Evolutionary conservation across 2,329 filamentous ascomycete genomes (phyloP).

Genomic region (Fusarium nematophilum): DNA sequence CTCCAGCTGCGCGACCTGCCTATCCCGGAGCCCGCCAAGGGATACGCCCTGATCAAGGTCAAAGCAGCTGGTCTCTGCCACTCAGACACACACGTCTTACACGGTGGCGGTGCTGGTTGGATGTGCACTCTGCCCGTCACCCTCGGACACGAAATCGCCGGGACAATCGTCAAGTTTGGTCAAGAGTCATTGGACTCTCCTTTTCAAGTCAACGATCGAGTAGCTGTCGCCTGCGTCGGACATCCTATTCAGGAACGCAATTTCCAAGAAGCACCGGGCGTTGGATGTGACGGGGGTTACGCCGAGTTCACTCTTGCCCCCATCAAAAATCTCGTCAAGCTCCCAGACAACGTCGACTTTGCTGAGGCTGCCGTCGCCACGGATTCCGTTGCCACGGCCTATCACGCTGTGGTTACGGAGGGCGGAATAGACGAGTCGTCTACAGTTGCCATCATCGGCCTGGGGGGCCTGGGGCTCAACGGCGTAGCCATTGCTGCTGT

Average conservation of each 20-base stretch:
- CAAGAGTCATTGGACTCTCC: conserved; percentile 1
- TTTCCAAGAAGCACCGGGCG: not conserved
- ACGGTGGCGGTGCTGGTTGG: conserved; percentile 12
- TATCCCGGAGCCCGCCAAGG: conserved; percentile 11
- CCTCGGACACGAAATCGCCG: conserved; percentile 20
- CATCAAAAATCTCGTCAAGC: conserved; percentile 4
- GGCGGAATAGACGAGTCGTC: conserved; percentile 2
- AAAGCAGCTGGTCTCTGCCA: conserved; percentile 22
- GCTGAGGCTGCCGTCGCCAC: conserved; percentile 20
- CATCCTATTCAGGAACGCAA: conserved; percentile 16
- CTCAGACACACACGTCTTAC: conserved; percentile 16
- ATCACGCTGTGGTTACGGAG: conserved; percentile 14
- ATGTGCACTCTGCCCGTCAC: conserved; percentile 12
- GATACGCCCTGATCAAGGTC: conserved; percentile 17
- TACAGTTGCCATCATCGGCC: conserved; percentile 12
- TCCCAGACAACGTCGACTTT: conserved; percentile 19
- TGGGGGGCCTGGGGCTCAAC: conserved; percentile 23
- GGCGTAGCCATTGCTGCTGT: conserved; percentile 12
- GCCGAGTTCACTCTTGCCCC: too few species aligned
- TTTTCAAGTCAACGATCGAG: conserved; percentile 13
- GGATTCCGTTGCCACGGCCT: conserved; percentile 23
- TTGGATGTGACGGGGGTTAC: too few species aligned
- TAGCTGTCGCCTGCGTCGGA: conserved; percentile 13
- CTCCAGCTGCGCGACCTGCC: conserved; percentile 10
- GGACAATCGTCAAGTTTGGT: conserved; percentile 16